Evolutionary conservation across 495 filamentous ascomycete species (phyloP).

Genomic region (Podospora sp.): DNA sequence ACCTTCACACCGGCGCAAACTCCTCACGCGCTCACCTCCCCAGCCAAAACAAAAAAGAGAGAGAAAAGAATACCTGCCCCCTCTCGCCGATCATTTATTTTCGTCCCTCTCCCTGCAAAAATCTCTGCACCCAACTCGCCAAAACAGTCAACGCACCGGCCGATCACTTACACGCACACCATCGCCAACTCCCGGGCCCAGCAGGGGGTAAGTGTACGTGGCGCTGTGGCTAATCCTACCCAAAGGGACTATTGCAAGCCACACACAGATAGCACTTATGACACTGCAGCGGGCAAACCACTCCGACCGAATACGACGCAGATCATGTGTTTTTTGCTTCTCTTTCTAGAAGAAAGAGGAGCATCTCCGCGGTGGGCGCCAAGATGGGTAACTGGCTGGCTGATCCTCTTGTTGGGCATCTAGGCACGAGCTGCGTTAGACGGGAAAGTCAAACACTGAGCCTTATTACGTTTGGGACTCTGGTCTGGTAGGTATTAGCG

Average conservation of each 20-base stretch:
- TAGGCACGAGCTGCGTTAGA: too few species aligned
- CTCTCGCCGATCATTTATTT: neutral
- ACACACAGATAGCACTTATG: too few species aligned
- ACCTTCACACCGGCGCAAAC: neutral
- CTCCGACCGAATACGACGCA: neutral
- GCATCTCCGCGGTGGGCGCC: neutral
- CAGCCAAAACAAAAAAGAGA: neutral
- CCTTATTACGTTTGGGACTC: too few species aligned
- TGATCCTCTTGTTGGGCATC: too few species aligned
- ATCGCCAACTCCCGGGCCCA: neutral
- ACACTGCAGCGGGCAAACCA: neutral
- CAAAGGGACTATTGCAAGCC: too few species aligned
- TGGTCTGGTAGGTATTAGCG: too few species aligned
- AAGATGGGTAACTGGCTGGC: neutral
- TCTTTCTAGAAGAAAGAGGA: neutral
- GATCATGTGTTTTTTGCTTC: neutral
- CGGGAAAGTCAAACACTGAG: too few species aligned
- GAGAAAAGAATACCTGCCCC: neutral
- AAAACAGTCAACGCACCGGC: too few species aligned
- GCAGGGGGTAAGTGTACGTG: neutral
- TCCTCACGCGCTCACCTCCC: too few species aligned
- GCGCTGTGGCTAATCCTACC: neutral
- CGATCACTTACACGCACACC: neutral
- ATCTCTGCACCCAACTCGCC: too few species aligned
- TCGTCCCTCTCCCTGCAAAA: neutral